Evolutionary conservation across 805 yeast genomes (phyloP).

Genomic region (Kazachstania taianensis): DNA sequence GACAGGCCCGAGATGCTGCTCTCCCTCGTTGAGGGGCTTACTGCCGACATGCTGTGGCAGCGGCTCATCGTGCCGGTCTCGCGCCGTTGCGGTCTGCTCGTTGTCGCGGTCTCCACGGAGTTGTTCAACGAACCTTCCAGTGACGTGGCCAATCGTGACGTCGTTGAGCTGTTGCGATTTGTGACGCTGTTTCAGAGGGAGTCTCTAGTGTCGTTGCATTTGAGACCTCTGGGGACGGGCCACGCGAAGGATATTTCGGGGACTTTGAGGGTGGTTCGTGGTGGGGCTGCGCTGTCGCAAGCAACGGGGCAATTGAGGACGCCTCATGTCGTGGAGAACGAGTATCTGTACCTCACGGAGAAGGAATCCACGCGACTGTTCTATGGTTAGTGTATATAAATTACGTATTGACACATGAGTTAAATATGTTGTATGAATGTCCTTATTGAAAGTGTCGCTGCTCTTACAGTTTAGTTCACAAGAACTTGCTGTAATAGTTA

Average conservation of each 20-base stretch:
- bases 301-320: too few relatives aligned
- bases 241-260: slow-evolving; percentile 80
- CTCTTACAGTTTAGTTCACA: too few relatives aligned
- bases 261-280: slow-evolving; percentile 47
- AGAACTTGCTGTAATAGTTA: too few relatives aligned
- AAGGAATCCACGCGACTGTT: slow-evolving; percentile 42
- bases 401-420: too few relatives aligned
- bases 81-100: slow-evolving; percentile 18
- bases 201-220: slow-evolving; percentile 30
- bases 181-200: slow-evolving; percentile 16
- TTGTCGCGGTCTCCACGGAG: slow-evolving; percentile 18
- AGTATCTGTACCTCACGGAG: slow-evolving; percentile 40
- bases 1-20: slow-evolving; percentile 28
- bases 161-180: slow-evolving; percentile 22
- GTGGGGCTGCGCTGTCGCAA: slow-evolving; percentile 36
- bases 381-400: slow-evolving; percentile 25
- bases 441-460: too few relatives aligned
- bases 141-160: slow-evolving; percentile 7
- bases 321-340: too few relatives aligned
- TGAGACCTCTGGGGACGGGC: slow-evolving; percentile 68
- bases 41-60: slow-evolving; percentile 21
- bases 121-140: slow-evolving; percentile 7
- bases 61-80: slow-evolving; percentile 20
- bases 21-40: slow-evolving; percentile 18
- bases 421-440: too few relatives aligned